These are phyloP conservation scores for Monosporascus sp. DNA, from an alignment of 2,329 filamentous ascomycete species.

Conservation along the genomic window DNA sequence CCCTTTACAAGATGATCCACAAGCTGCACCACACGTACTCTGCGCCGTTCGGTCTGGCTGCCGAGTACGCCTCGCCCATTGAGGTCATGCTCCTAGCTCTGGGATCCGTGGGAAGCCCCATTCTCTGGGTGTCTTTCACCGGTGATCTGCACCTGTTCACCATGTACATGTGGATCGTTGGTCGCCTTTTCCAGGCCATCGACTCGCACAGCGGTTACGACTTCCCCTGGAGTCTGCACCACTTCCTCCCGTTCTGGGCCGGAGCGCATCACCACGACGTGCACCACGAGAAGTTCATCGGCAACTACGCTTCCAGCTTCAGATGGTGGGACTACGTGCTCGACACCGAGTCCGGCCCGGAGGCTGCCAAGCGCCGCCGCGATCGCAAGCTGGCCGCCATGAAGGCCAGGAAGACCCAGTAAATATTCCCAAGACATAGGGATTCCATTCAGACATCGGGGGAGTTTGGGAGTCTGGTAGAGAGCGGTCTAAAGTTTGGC, in stretches of 20 bases:
- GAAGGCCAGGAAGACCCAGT: constrained; percentile 64
- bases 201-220: constrained; percentile 97
- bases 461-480: neutral
- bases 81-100: constrained; percentile 93
- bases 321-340: constrained; percentile 96
- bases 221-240: constrained; percentile 94
- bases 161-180: constrained; percentile 95
- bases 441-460: neutral
- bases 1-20: constrained; percentile 93
- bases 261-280: constrained; percentile 94
- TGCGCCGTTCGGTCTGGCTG: constrained; percentile 90
- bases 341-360: constrained; percentile 88
- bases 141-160: constrained; percentile 89
- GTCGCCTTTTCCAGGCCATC: constrained; percentile 94
- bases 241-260: constrained; percentile 96
- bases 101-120: constrained; percentile 76
- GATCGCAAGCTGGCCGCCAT: constrained; percentile 68
- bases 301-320: constrained; percentile 97
- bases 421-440: constrained; percentile 24
- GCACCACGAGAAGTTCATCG: constrained; percentile 97
- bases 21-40: constrained; percentile 99
- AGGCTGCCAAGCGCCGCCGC: constrained; percentile 77
- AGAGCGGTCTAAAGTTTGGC: neutral
- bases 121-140: constrained; percentile 78
- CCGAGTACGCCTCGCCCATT: constrained; percentile 95